Evolutionary conservation across 1,284 basidiomycete species (phyloP), one percentile per base, ranked within the genome.

Genomic region (Erythrobasidium hasegawianum): DNA sequence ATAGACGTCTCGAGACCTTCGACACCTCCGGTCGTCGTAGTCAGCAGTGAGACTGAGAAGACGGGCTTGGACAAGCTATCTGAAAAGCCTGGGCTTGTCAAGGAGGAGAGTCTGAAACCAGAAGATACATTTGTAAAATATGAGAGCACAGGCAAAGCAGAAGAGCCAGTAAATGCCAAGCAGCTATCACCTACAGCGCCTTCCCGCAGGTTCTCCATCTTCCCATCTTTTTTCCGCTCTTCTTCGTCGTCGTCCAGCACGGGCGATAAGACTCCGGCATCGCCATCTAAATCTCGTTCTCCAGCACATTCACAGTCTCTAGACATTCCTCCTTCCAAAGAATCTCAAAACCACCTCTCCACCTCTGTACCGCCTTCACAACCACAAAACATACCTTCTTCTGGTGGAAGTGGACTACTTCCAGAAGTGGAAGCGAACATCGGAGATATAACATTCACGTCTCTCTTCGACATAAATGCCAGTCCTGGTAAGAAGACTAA

Each of bases 371-470:
- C 33, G 4, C 7, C 16, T 47, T 24, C 16, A 47, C 43, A 47
- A 47, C 43, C 43, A 7, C n/a, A 16, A n/a, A 24, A n/a, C 14
- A 47, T 47, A 40, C 22, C 45, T 8, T 18, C 52, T 2, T 56
- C 62, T n/a, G 55, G 52, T n/a, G 11, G 33, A 5, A 33, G n/a
- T n/a, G n/a, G n/a, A n/a, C n/a, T 33, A 5, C 47, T 65, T 11
- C 62, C 62, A 11, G 54, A 33, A 33, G 29, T 65, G 38, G 54
- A 43, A 14, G 26, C 11, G 27, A 40, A 58, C 29, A n/a, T 65
- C 8, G 62, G 29, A 16, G 62, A 65, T 4, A 39, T 65, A 7
- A 57, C 62, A 18, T 65, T 65, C 29, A 45, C 53, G 1, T 50
- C 55, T n/a, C 27, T 65, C 10, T 65, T 65, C 33, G 55, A 65